Base-by-base conservation (phyloP, 2,329 filamentous ascomycete species). In the Penicillium verrucosum region DNA sequence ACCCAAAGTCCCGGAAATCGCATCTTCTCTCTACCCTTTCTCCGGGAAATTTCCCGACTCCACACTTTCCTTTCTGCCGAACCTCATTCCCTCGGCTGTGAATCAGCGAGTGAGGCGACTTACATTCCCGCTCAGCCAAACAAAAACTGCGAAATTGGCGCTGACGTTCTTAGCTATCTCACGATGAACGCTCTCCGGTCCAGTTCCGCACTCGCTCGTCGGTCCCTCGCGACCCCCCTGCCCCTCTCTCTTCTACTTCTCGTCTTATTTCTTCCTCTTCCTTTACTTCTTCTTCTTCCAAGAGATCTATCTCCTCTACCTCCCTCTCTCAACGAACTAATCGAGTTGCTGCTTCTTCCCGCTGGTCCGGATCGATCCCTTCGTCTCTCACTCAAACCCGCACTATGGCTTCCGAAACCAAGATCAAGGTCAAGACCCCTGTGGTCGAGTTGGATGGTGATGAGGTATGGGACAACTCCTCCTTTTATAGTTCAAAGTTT, bases 381-480 rank as follows among this genome's bases (percentile, higher is more conserved):
- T 63, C 67, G 30, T 51, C 65, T 56, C 71, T 65, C 51, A 65
- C 59, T 54, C 76, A 78, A 62, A 68, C 67, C 51, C 76, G 80
- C 73, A 81, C 70, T 53, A 80, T 80, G 74, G 71, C 77, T 54
- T 70, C 72, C 59, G 72, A 71, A 58, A 81, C 84, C 72, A 99
- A 97, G 88, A 97, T 97, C 85, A 94, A 96, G 85, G 94, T 99
- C 82, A 92, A 96, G 87, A 97, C 96, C 80, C 94, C 94, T 65
- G 88, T 99, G 75, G 94, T 99, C 77, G 94, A 97, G 82, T 85
- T 97, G 70, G 93, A 97, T 76, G 93, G 93, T 72, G 85, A 88
- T 77, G 86, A 88, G 73, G 75, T 77, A 74, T 58, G 72, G 59
- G 59, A 18, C 5, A 36, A 7, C 16, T 12, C 29, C 44, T 44